Evolutionary conservation across 2,329 filamentous ascomycete species (phyloP), one percentile per base, ranked within the genome.

Genomic region (Aspergillus sp.): DNA sequence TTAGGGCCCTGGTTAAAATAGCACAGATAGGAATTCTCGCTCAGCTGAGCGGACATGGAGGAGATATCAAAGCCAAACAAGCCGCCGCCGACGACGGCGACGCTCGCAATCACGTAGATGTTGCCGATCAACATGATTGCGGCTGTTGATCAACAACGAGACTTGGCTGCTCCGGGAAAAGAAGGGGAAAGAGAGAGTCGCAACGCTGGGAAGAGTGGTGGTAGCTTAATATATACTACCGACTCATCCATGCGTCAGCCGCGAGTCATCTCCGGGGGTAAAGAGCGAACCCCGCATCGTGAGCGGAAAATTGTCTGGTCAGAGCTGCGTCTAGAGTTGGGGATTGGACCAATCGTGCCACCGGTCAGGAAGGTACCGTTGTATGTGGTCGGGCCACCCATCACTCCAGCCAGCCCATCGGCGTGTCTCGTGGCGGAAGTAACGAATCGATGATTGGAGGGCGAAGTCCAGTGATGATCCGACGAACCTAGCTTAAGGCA

Each of bases 1-100:
- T 52, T 89, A 78, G 52, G 57, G 61, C 70, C 71, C 66, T 90
- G 82, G 64, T 84, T 79, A 75, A 90, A 91, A 75, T 89, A 91
- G 68, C 84, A 85, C 68, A 86, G 86, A 74, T 91, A 91, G 82
- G 83, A 30, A 8, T 64, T 61, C 11, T 69, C 71, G 47, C 64
- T 65, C 19, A 73, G 57, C 49, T 71, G 71, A 41, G 73, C 73
- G 2, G 72, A 74, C 71, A 75, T 72, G 7, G 73, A 75, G 48
- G 71, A 73, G 60, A 75, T 75, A 61, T 75, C 73, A 56, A 74
- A 74, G 47, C 71, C 71, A 60, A 73, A 73, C 42, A 73, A 68
- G 55, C 63, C 68, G 59, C 71, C 71, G 52, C 71, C 71, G 62
- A 73, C 68, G 44, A 73, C 81, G 71, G 84, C 77, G 73, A 85